These are phyloP conservation scores for Syzygium syzygioides DNA, from an alignment of 441 rosid genomes.

Conservation along the genomic window DNA sequence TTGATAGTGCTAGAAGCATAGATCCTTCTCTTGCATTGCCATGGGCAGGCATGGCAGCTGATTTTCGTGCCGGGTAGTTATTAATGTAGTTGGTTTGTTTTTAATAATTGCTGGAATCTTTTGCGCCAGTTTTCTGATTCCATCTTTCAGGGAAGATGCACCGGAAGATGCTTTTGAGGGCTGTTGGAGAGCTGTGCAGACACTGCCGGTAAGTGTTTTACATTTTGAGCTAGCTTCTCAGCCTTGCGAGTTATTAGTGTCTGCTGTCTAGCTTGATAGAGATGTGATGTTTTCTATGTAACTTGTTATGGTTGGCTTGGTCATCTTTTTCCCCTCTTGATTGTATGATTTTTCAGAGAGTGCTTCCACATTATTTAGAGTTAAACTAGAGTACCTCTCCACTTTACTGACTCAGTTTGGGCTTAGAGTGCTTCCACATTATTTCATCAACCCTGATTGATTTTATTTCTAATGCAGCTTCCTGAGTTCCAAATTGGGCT, in stretches of 20 bases:
- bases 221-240: background rate
- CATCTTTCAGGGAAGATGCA: constrained; percentile 47
- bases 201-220: constrained; percentile 60
- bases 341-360: background rate
- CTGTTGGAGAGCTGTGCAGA: constrained; percentile 85
- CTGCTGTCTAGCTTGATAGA: background rate
- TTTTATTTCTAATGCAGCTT: constrained; percentile 45
- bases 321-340: background rate
- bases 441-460: background rate
- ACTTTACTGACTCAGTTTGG: background rate
- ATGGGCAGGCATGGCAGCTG: constrained; percentile 99
- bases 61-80: constrained; percentile 53
- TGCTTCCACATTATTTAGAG: background rate
- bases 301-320: background rate
- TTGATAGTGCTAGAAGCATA: constrained; percentile 93
- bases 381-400: background rate
- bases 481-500: constrained; percentile 95
- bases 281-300: background rate
- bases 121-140: background rate
- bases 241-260: background rate
- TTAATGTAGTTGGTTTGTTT: constrained; percentile 7
- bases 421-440: background rate
- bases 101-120: background rate
- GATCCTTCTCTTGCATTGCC: constrained; percentile 97
- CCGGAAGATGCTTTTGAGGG: constrained; percentile 85